phyloP scores from a whole-genome alignment of 2,329 filamentous ascomycete species.

The Gaeumannomyces sp. region DNA sequence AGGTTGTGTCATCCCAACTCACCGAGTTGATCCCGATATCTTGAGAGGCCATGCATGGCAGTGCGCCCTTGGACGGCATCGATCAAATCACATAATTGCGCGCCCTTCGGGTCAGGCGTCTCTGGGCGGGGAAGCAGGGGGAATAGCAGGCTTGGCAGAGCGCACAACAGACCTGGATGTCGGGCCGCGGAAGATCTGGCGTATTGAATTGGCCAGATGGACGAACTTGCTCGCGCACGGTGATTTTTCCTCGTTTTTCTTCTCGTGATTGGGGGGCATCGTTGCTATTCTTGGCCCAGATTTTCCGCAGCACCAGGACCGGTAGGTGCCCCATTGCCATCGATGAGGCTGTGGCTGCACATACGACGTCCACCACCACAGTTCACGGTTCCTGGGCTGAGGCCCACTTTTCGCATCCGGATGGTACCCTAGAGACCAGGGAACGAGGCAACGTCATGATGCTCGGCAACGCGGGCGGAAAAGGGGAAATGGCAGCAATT shows the following conservation, averaged over 20 bases:
- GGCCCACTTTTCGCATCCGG: not conserved
- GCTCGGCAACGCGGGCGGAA: not conserved
- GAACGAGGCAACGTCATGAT: conserved; percentile 3
- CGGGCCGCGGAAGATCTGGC: not conserved
- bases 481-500: not conserved
- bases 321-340: not conserved
- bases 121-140: too few species aligned
- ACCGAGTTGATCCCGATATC: not conserved
- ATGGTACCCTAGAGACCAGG: conserved; percentile 1
- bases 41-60: not conserved
- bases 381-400: not conserved
- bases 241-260: not conserved
- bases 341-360: not conserved
- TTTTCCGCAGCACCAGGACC: not conserved
- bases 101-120: not conserved
- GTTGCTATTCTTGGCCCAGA: conserved; percentile 1
- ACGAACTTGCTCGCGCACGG: too few species aligned
- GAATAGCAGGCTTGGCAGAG: not conserved
- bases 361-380: not conserved
- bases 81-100: not conserved
- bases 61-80: not conserved
- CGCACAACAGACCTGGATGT: not conserved
- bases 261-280: not conserved
- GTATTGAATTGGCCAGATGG: not conserved
- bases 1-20: not conserved